Evolutionary conservation across 225 moss, liverwort and hornwort species (phyloP), one percentile per base, ranked within the genome.

Genomic region (Anthoceros angustus): DNA sequence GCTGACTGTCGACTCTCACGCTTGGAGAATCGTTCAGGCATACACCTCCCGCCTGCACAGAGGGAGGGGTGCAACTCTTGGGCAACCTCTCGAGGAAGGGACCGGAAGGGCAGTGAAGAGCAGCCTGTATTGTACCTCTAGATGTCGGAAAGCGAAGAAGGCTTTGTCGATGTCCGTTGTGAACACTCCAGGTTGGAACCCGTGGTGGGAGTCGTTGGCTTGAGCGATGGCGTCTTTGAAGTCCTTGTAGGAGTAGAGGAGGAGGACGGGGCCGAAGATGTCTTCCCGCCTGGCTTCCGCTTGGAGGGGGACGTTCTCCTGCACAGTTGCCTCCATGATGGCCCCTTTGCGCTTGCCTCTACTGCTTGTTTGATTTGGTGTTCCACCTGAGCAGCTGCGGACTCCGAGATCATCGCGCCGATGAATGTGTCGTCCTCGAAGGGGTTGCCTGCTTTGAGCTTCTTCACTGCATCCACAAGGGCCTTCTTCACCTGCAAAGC

Each of bases 401-500:
- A 90, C 64, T 90, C 90, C 16, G 90, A 90, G 61, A 94, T 94
- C 90, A 94, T 94, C 11, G 94, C 90, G 3, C 94, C 94, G 69
- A 94, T 81, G 63, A 64, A 83, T 8, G 94, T 90, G 32, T 94
- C 90, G 5, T 88, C 88, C 26, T 90, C 86, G 65, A 94, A 84
- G 18, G 90, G 94, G 46, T 94, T 82, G 12, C 90, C 94, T 62
- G 88, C 80, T 74, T 90, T 94, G 69, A 83, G 74, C 65, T 88
- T 85, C 72, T 72, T 88, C 75, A 90, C 81, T 49, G 77, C 69
- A 5, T 80, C 85, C 14, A 90, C 21, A 16, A 86, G 83, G 12
- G 68, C 87, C 6, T 82, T 70, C 66, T 84, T 94, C 11, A 94
- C 94, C 93, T 85, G 40, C 65, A 50, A 6, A 63, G 9, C 42